phyloP scores from a whole-genome alignment of 73 alveolate species.

The Paramecium octaurelia region DNA sequence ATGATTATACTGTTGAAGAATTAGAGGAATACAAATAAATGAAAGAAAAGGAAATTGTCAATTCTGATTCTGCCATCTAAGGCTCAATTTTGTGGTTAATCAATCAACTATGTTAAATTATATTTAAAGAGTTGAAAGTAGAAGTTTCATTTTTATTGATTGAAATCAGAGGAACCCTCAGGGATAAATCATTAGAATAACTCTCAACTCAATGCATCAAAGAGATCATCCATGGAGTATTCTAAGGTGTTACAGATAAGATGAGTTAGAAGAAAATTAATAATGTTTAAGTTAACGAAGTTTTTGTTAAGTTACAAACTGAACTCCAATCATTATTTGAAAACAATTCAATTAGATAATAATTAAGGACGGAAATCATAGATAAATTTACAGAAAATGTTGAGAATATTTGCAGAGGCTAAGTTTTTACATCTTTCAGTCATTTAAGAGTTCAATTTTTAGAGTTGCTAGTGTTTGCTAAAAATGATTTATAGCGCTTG shows the following conservation, averaged over 20 bases:
- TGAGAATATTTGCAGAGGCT: constrained; percentile 57
- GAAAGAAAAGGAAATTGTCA: constrained; percentile 20
- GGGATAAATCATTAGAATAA: constrained; percentile 39
- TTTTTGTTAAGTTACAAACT: not conserved
- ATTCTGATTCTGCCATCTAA: not conserved
- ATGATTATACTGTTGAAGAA: constrained; percentile 5
- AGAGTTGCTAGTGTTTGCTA: constrained; percentile 28
- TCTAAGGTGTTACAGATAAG: constrained; percentile 44
- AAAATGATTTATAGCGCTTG: constrained; percentile 13
- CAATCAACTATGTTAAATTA: not conserved
- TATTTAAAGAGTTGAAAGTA: not conserved
- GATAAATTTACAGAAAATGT: constrained; percentile 59
- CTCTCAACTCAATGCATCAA: not conserved
- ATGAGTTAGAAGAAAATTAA: constrained; percentile 58
- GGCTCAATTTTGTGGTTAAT: constrained; percentile 26
- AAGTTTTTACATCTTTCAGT: constrained; percentile 51
- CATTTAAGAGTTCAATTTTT: constrained; percentile 43
- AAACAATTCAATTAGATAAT: not conserved
- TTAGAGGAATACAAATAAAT: not conserved
- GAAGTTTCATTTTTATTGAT: not conserved
- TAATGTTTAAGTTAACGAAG: not conserved
- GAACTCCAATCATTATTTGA: constrained; percentile 41
- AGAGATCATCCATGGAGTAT: constrained; percentile 42
- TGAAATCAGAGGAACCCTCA: not conserved
- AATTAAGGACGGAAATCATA: constrained; percentile 35